Base-by-base conservation (phyloP, 108 stramenopile genomes). In the Nitzschia inconspicua region DNA sequence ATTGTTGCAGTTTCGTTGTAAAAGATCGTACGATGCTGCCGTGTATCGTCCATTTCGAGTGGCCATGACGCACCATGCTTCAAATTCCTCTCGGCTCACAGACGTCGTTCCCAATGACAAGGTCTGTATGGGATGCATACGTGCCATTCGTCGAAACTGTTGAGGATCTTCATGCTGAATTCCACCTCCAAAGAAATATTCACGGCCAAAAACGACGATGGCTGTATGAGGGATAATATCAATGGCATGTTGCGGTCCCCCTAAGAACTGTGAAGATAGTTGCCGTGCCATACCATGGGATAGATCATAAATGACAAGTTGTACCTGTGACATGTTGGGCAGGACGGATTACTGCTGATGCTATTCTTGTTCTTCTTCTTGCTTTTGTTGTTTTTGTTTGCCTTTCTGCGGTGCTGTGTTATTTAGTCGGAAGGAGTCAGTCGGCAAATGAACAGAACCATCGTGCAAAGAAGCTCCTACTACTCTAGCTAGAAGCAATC, bases 261-360 rank as follows among this genome's bases (percentile, higher is more conserved):
- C n/a, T 13, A 91, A 62, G 49, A 91, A 77, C 57, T 87, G 89
- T 13, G 84, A 60, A 11, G 75, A 79, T 26, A 87, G 54, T 18
- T 23, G 52, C 8, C 82, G 69, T 0, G 85, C 89, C 85, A 91
- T 84, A 41, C 85, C 85, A 16, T 64, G 62, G 29, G 80, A 83
- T 18, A 90, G 63, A 69, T 90, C 89, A 61, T 90, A 86, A 37
- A 86, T n/a, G n/a, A n/a, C n/a, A n/a, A n/a, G n/a, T n/a, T n/a
- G n/a, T n/a, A n/a, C n/a, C n/a, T n/a, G n/a, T n/a, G n/a, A n/a
- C n/a, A n/a, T n/a, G n/a, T n/a, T n/a, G n/a, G n/a, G n/a, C n/a
- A n/a, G n/a, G n/a, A n/a, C n/a, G n/a, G n/a, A n/a, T n/a, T n/a
- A n/a, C n/a, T n/a, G n/a, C n/a, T n/a, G n/a, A n/a, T n/a, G n/a